Conservation (phyloP, 2,329 filamentous ascomycete genomes). For the Neonectria coccinea region DNA sequence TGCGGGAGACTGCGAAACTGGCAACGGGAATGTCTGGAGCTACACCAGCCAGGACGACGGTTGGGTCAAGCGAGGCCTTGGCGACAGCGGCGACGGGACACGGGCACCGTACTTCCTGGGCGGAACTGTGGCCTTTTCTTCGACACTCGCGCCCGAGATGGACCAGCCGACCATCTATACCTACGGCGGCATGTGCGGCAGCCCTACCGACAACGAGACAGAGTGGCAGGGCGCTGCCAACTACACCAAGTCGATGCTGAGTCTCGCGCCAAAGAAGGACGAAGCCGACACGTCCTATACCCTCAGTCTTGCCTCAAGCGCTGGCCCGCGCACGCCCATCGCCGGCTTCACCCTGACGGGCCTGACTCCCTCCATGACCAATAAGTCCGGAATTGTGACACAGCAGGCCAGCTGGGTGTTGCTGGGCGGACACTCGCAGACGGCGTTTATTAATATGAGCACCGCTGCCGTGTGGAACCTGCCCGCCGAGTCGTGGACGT, state of each 20-base stretch:
- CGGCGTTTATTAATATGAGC: slow-evolving; percentile 94
- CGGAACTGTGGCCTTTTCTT: slow-evolving; percentile 74
- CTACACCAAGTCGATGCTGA: slow-evolving; percentile 85
- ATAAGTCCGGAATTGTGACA: slow-evolving; percentile 72
- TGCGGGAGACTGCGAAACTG: slow-evolving; percentile 75
- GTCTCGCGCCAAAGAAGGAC: slow-evolving; percentile 63
- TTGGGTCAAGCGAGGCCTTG: slow-evolving; percentile 43
- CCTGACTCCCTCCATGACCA: slow-evolving; percentile 76
- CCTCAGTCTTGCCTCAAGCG: slow-evolving; percentile 54
- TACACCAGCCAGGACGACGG: slow-evolving; percentile 54
- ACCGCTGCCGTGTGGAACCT: slow-evolving; percentile 88
- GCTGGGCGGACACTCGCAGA: slow-evolving; percentile 84
- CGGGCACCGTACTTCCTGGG: slow-evolving; percentile 64
- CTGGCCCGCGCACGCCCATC: slow-evolving; percentile 79
- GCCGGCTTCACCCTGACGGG: slow-evolving; percentile 88
- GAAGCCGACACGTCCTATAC: slow-evolving; percentile 49
- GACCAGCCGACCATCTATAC: slow-evolving; percentile 72
- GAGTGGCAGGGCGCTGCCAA: slow-evolving; percentile 76
- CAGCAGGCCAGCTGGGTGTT: slow-evolving; percentile 84
- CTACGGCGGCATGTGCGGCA: slow-evolving; percentile 92
- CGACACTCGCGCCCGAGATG: slow-evolving; percentile 64
- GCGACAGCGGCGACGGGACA: slow-evolving; percentile 36
- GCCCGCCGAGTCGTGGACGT: slow-evolving; percentile 88
- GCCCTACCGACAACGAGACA: slow-evolving; percentile 52
- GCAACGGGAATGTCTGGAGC: slow-evolving; percentile 73